These are phyloP conservation scores for Ophiostoma populinum DNA, from an alignment of 2,329 filamentous ascomycete species.

Conservation along the genomic window DNA sequence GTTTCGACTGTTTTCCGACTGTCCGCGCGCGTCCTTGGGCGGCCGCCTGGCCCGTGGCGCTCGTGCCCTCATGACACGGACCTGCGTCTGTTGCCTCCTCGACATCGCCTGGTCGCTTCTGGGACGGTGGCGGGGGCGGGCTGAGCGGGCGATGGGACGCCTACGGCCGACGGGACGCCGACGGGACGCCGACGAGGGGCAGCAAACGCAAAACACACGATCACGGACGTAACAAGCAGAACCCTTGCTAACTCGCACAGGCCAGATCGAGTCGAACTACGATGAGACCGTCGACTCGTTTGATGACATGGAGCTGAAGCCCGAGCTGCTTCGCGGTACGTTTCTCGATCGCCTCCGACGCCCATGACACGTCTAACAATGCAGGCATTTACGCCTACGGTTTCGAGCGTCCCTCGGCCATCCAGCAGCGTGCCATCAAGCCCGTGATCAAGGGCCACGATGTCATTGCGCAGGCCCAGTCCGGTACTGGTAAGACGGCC, in stretches of 20 bases:
- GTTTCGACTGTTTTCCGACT: no score
- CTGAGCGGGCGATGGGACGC: no score
- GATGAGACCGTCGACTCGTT: conserved; percentile 99
- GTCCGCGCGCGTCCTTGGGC: no score
- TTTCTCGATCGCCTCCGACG: neutral
- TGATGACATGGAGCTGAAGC: conserved; percentile 93
- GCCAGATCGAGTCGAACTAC: conserved; percentile 99
- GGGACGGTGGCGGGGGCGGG: no score
- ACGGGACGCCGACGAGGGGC: neutral
- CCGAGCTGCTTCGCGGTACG: conserved; percentile 81
- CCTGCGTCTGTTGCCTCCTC: no score
- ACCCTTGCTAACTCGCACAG: conserved; percentile 28
- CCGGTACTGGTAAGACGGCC: conserved; percentile 98
- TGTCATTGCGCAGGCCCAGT: conserved; percentile 99
- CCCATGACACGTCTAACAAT: conserved; percentile 3
- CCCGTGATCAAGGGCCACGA: conserved; percentile 99
- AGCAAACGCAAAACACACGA: neutral
- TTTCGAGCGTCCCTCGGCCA: conserved; percentile 99
- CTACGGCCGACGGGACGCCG: no score
- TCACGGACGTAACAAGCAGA: neutral
- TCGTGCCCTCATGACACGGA: no score
- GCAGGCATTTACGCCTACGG: conserved; percentile 94
- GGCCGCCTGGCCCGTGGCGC: no score
- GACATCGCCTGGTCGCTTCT: no score
- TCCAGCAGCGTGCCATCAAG: conserved; percentile 99